phyloP scores from a whole-genome alignment of 148 eudicot species.

The Bassia scoparia region DNA sequence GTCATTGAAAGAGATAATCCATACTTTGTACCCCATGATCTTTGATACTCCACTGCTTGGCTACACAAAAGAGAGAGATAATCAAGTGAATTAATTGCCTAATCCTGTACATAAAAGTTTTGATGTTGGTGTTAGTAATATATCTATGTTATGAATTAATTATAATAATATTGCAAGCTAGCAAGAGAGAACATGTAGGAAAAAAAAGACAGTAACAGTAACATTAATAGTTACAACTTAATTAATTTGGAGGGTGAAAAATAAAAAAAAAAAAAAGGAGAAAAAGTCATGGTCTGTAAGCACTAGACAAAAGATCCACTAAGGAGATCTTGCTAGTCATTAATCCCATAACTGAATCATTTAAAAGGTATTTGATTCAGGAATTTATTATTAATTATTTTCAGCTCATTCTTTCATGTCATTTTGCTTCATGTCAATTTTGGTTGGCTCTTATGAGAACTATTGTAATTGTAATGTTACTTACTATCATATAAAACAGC shows the following conservation, averaged over 20 bases:
- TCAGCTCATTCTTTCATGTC: slow-evolving; percentile 19
- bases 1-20: slow-evolving; percentile 4
- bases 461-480: slow-evolving; percentile 21
- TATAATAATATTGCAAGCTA: slow-evolving; percentile 11
- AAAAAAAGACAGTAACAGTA: neutral
- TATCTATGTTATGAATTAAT: neutral
- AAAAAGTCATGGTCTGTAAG: slow-evolving; percentile 37
- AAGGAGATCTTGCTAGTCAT: slow-evolving; percentile 29
- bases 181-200: slow-evolving; percentile 2
- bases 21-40: neutral
- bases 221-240: neutral
- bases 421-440: slow-evolving; percentile 26
- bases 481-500: too few relatives aligned
- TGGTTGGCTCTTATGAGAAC: slow-evolving; percentile 30
- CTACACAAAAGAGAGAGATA: neutral
- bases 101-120: neutral
- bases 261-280: slow-evolving; percentile 20
- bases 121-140: neutral
- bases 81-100: neutral
- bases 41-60: neutral
- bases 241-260: neutral
- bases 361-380: slow-evolving; percentile 33
- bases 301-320: slow-evolving; percentile 37
- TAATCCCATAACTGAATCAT: slow-evolving; percentile 27
- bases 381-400: slow-evolving; percentile 19